Percentiles rank a stretch among this genome's conserved stretches.
Conservation (phyloP, 345 rosid species). For the Lepidium didymum region DNA sequence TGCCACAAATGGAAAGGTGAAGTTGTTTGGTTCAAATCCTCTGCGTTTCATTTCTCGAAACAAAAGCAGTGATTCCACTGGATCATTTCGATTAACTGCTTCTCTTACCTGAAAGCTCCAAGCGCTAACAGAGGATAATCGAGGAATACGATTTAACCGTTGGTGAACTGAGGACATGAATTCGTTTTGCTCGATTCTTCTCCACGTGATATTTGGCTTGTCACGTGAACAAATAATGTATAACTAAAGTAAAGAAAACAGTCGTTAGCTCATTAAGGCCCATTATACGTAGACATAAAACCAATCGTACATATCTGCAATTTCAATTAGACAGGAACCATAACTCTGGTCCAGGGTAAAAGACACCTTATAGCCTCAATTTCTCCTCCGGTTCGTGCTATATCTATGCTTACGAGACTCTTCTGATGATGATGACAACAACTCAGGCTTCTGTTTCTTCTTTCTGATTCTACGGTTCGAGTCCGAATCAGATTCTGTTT, state of each 20-base stretch:
- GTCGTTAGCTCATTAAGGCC: neutral
- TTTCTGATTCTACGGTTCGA: constrained; percentile 8
- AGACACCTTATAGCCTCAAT: neutral
- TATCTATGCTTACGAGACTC: constrained; percentile 14
- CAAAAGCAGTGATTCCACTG: constrained; percentile 34
- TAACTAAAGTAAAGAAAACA: neutral
- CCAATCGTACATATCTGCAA: neutral
- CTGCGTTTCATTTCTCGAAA: constrained; percentile 45
- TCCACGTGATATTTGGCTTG: neutral
- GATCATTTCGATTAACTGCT: constrained; percentile 30
- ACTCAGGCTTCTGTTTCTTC: constrained; percentile 8
- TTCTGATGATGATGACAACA: neutral
- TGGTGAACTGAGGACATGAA: constrained; percentile 20
- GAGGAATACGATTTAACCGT: constrained; percentile 6
- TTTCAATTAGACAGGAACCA: constrained; percentile 6
- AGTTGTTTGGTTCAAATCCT: constrained; percentile 42
- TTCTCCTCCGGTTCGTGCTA: constrained; percentile 10
- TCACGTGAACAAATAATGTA: neutral
- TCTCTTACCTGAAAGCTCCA: constrained; percentile 45
- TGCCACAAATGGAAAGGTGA: constrained; percentile 51
- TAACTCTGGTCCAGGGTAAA: neutral
- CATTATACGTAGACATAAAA: neutral
- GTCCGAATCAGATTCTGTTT: constrained; percentile 4
- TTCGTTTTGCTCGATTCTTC: neutral
- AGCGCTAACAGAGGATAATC: constrained; percentile 13